Evolutionary conservation across 106 monocot species (phyloP).

Genomic region (Acorus gramineus): DNA sequence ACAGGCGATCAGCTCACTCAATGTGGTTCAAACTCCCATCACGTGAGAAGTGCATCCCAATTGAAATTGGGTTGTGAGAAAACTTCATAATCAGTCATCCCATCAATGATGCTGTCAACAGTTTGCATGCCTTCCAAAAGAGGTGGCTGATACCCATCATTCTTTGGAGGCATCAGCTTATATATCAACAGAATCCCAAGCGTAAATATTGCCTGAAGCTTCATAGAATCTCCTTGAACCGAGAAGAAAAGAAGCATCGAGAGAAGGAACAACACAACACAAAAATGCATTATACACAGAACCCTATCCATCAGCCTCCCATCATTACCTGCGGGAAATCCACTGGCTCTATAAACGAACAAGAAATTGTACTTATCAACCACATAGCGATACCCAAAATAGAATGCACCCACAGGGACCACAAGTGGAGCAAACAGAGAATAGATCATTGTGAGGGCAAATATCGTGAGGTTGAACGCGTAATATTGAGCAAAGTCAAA

Average conservation of each 20-base stretch:
- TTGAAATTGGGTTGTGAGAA: constrained; percentile 82
- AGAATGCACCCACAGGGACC: constrained; percentile 85
- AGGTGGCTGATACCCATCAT: constrained; percentile 61
- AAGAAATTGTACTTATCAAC: constrained; percentile 99
- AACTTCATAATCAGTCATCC: constrained; percentile 88
- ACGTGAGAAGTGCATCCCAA: constrained; percentile 78
- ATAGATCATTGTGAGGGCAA: constrained; percentile 93
- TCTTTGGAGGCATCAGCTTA: constrained; percentile 58
- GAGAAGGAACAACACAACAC: constrained; percentile 75
- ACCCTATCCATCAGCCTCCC: constrained; percentile 96
- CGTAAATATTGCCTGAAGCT: constrained; percentile 90
- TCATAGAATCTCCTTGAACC: constrained; percentile 72
- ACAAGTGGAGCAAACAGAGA: constrained; percentile 88
- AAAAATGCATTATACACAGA: constrained; percentile 91
- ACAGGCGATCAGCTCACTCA: too few species aligned
- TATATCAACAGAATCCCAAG: constrained; percentile 79
- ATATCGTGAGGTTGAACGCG: constrained; percentile 95
- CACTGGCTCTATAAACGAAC: constrained; percentile 92
- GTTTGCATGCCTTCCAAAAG: constrained; percentile 83
- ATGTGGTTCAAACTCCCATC: constrained; percentile 7
- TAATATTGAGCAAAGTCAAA: constrained; percentile 99
- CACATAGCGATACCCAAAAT: constrained; percentile 88
- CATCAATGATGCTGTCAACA: constrained; percentile 92
- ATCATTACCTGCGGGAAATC: constrained; percentile 89
- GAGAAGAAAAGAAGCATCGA: constrained; percentile 92